Conservation (phyloP, 768 basidiomycete genomes). For the Candolleomyces aberdarensis region DNA sequence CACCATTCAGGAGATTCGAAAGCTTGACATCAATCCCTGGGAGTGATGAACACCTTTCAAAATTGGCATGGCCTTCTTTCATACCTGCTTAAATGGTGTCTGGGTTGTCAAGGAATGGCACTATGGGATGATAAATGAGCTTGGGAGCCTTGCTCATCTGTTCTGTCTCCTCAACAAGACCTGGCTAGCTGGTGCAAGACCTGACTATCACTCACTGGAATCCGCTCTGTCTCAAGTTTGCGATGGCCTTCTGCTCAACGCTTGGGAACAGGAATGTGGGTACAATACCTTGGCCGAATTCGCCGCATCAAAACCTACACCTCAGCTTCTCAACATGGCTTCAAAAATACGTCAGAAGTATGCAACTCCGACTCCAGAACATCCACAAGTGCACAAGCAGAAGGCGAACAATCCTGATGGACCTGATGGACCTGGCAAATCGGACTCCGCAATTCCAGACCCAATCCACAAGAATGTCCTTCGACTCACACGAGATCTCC, state of each 20-base stretch:
- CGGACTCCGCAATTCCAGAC: slow-evolving; percentile 11
- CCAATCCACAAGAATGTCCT: slow-evolving; percentile 19
- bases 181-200: slow-evolving; percentile 22
- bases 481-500: slow-evolving; percentile 25
- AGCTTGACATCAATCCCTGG: slow-evolving; percentile 19
- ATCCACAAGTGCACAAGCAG: neutral
- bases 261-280: slow-evolving; percentile 23
- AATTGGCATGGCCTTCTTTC: slow-evolving; percentile 29
- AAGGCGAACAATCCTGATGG: too few species aligned
- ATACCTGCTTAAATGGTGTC: slow-evolving; percentile 4
- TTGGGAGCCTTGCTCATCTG: neutral
- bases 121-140: too few species aligned
- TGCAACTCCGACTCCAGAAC: slow-evolving; percentile 10
- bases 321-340: slow-evolving; percentile 15
- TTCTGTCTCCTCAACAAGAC: slow-evolving; percentile 22
- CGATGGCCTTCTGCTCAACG: slow-evolving; percentile 24
- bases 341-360: slow-evolving; percentile 20
- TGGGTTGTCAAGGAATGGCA: too few species aligned
- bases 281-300: slow-evolving; percentile 10
- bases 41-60: slow-evolving; percentile 21
- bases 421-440: too few species aligned
- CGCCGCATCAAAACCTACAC: slow-evolving; percentile 23
- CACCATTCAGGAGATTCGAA: slow-evolving; percentile 12
- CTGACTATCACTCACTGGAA: slow-evolving; percentile 27
- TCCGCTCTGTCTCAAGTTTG: slow-evolving; percentile 24